These are phyloP conservation scores for Fusarium papillatum DNA, from an alignment of 2,329 filamentous ascomycete species.

Conservation along the genomic window DNA sequence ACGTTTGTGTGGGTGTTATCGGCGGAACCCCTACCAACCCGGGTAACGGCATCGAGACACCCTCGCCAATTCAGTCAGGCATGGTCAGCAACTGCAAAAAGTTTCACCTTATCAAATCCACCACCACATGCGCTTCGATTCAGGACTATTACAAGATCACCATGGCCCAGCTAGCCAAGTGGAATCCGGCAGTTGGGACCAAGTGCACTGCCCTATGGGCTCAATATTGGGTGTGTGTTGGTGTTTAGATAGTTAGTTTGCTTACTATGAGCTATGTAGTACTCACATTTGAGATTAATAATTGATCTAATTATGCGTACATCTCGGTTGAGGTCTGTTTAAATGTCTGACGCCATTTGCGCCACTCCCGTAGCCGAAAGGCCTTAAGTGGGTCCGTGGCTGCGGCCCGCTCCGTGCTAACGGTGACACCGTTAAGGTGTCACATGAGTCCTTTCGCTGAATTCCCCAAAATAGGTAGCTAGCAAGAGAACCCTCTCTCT, in stretches of 20 bases:
- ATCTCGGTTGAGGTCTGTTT: not conserved
- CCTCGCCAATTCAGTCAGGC: conserved; percentile 45
- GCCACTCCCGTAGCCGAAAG: not conserved
- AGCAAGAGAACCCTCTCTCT: too few relatives aligned
- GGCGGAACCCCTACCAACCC: conserved; percentile 6
- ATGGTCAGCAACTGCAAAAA: conserved; percentile 47
- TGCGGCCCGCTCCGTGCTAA: too few relatives aligned
- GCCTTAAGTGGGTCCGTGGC: too few relatives aligned
- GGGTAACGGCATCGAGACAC: conserved; percentile 37
- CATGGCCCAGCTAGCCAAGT: too few relatives aligned
- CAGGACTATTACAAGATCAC: too few relatives aligned
- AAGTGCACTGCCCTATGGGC: too few relatives aligned
- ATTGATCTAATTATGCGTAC: not conserved
- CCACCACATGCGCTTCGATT: not conserved
- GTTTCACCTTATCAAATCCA: conserved; percentile 40
- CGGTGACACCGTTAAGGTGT: too few relatives aligned
- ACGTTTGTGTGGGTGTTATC: not conserved
- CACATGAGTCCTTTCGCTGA: too few relatives aligned
- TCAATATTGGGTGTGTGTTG: too few relatives aligned
- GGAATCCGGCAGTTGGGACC: too few relatives aligned
- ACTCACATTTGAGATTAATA: not conserved
- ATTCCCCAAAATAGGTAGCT: too few relatives aligned
- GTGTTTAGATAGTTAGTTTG: not conserved
- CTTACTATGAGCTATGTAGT: not conserved
- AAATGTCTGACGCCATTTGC: not conserved